These are phyloP conservation scores for Nemania bipapillata DNA, from an alignment of 2,329 filamentous ascomycete species.

Conservation along the genomic window DNA sequence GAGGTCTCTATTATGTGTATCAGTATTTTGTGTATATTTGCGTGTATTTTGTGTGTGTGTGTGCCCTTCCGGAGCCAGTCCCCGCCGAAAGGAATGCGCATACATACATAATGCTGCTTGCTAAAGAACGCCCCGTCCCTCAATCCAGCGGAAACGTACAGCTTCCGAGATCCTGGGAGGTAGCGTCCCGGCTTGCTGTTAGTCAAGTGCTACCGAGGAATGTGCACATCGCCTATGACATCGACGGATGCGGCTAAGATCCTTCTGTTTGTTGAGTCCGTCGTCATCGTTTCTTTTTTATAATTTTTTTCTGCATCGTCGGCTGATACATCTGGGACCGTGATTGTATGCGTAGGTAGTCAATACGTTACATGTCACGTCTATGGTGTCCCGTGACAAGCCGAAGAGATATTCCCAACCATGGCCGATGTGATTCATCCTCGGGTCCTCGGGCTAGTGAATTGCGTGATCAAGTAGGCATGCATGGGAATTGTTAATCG, in stretches of 20 bases:
- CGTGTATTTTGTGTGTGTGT: too few relatives aligned
- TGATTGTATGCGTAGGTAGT: conserved; percentile 1
- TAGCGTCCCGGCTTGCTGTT: conserved; percentile 49
- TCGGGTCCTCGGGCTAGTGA: neutral
- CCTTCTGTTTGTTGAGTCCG: conserved; percentile 2
- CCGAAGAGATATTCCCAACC: conserved; percentile 9
- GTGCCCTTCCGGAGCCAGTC: conserved; percentile 47
- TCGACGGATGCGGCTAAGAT: conserved; percentile 65
- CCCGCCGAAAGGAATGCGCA: conserved; percentile 32
- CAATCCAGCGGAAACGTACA: conserved; percentile 56
- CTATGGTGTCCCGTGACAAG: conserved; percentile 5
- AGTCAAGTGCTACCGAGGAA: conserved; percentile 60
- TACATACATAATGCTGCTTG: neutral
- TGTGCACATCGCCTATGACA: conserved; percentile 64
- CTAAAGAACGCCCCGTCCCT: conserved; percentile 63
- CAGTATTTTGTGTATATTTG: too few relatives aligned
- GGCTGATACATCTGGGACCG: neutral
- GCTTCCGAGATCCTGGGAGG: conserved; percentile 50
- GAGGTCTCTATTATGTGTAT: too few relatives aligned
- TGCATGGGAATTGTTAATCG: neutral
- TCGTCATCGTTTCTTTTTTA: neutral
- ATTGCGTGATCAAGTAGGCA: neutral
- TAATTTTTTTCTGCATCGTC: neutral
- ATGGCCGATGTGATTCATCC: neutral
- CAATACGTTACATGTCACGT: conserved; percentile 2